Conservation (phyloP, 2,329 filamentous ascomycete species). For the Ceratocystiopsis brevicomis region DNA sequence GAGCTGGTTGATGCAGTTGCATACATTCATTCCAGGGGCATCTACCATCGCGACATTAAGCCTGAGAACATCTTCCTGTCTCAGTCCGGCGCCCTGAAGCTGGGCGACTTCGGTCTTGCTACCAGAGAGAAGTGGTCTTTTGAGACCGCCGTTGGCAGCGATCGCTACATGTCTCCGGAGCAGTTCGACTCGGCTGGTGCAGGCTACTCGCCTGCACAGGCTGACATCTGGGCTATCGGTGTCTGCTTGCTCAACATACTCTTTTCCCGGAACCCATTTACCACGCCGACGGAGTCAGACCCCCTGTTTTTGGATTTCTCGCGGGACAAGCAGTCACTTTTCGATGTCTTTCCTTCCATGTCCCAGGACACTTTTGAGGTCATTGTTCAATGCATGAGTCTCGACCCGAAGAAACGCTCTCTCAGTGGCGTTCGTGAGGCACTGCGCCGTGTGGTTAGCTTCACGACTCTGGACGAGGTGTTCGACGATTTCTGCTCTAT, state of each 20-base stretch:
- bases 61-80: slow-evolving; percentile 97
- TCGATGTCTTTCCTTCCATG: slow-evolving; percentile 97
- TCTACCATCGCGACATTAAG: slow-evolving; percentile 97
- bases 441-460: slow-evolving; percentile 63
- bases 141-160: slow-evolving; percentile 86
- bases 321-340: slow-evolving; percentile 83
- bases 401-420: slow-evolving; percentile 80
- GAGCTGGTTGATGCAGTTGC: slow-evolving; percentile 78
- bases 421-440: slow-evolving; percentile 59
- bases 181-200: slow-evolving; percentile 78
- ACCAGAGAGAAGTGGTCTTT: slow-evolving; percentile 80
- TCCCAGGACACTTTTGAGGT: slow-evolving; percentile 96
- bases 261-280: slow-evolving; percentile 93
- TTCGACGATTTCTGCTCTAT: slow-evolving; percentile 86
- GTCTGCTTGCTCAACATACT: slow-evolving; percentile 92
- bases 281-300: slow-evolving; percentile 74
- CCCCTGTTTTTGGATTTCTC: slow-evolving; percentile 85
- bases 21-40: slow-evolving; percentile 74
- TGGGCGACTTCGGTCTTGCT: slow-evolving; percentile 89
- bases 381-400: slow-evolving; percentile 70
- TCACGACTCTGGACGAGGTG: slow-evolving; percentile 81
- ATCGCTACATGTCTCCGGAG: slow-evolving; percentile 97
- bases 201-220: slow-evolving; percentile 83
- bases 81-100: slow-evolving; percentile 74
- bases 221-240: slow-evolving; percentile 92